Evolutionary conservation across 139 green algal genomes (phyloP), one percentile per base, ranked within the genome.

Genomic region (Chlamydomonas schloesseri): DNA sequence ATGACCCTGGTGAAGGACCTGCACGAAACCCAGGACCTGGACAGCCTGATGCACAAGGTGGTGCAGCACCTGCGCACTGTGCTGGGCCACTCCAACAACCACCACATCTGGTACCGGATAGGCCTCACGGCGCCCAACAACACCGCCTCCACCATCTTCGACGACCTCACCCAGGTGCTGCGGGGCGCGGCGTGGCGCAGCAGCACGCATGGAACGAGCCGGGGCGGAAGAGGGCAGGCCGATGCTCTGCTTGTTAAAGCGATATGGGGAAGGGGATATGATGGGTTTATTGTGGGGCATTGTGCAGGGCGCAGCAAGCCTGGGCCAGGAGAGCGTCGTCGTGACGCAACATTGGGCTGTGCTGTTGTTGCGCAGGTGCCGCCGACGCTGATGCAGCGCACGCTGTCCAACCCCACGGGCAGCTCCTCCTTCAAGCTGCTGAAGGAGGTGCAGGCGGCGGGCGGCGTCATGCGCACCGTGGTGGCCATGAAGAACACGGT

Each of bases 401-500:
- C 78, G 46, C 82, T 82, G 33, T 90, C 86, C 53, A 87, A 87
- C 72, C 87, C 84, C 1, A 78, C 81, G 1, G 88, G 82, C 67
- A 55, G 53, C 37, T 79, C 46, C 36, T 79, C 62, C 10, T 87
- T 75, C 26, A 83, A 82, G 81, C 68, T 90, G 78, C 68, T 89
- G 24, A 91, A 90, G 78, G 83, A 91, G 57, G 82, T 90, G 68
- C 87, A 91, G 72, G 87, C 87, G 42, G 29, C 53, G 34, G 86
- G 83, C 0, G 87, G 90, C 29, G 75, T 91, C 26, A 87, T 94
- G 87, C 88, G 92, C 50, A 93, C 88, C 0, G 89, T 91, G 73
- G 91, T 94, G 76, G 80, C 87, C 33, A 92, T 93, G 89, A 91
- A 92, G 80, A 91, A 80, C 87, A 94, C 92, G 24, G 90, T 94